Evolutionary conservation across 2,329 filamentous ascomycete species (phyloP).

Genomic region (Dactylellina sp.): DNA sequence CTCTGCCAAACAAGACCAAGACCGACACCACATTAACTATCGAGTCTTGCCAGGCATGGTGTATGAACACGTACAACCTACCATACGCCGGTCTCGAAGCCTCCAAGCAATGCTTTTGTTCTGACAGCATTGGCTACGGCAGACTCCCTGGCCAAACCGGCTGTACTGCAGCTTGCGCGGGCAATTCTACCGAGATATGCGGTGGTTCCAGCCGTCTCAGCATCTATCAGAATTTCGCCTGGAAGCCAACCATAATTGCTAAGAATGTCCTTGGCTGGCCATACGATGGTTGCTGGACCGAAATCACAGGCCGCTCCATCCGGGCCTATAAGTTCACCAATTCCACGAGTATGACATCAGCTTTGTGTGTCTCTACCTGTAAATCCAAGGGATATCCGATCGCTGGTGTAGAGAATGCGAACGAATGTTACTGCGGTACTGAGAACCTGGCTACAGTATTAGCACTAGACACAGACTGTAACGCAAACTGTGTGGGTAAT

Average conservation of each 20-base stretch:
- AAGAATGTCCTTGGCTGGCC: conserved; percentile 27
- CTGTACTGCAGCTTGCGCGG: conserved; percentile 59
- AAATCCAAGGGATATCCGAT: conserved; percentile 30
- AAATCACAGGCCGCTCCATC: conserved; percentile 36
- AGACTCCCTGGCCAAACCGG: conserved; percentile 32
- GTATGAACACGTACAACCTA: conserved; percentile 37
- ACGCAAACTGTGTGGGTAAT: conserved; percentile 37
- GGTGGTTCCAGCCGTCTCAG: conserved; percentile 58
- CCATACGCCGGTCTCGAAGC: conserved; percentile 38
- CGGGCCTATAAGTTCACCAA: conserved; percentile 24
- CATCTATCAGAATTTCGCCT: conserved; percentile 57
- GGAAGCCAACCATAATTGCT: conserved; percentile 24
- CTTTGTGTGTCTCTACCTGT: conserved; percentile 25
- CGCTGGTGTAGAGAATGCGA: conserved; percentile 29
- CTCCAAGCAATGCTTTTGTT: conserved; percentile 39
- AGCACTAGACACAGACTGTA: conserved; percentile 11
- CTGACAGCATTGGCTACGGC: conserved; percentile 32
- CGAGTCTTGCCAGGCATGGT: conserved; percentile 33
- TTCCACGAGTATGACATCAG: conserved; percentile 31
- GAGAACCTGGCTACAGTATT: conserved; percentile 22
- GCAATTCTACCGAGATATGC: conserved; percentile 58
- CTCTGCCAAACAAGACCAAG: conserved; percentile 41
- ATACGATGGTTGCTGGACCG: conserved; percentile 34
- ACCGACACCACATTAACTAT: conserved; percentile 29
- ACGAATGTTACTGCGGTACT: conserved; percentile 33